phyloP scores from a whole-genome alignment of 108 stramenopile genomes.

The Pseudonitzschia multistriata region DNA sequence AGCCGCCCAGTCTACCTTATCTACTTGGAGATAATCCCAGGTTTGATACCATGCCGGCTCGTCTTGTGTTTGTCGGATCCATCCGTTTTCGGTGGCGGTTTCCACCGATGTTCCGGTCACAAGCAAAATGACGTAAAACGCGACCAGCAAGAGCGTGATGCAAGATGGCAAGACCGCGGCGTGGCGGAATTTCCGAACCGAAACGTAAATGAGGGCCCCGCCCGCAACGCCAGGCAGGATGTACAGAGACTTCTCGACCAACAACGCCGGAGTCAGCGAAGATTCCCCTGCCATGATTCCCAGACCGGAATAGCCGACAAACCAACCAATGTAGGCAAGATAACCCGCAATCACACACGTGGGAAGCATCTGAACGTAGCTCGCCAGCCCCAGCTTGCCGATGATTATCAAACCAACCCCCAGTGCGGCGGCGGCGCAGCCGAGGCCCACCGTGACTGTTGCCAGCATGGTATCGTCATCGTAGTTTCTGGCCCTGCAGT shows the following conservation, averaged over 20 bases:
- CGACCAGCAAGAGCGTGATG: constrained; percentile 65
- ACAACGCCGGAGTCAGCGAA: constrained; percentile 42
- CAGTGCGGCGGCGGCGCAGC: constrained; percentile 78
- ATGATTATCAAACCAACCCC: constrained; percentile 80
- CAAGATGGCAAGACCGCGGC: constrained; percentile 81
- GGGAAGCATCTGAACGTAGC: constrained; percentile 90
- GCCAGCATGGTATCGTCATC: constrained; percentile 68
- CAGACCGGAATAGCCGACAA: constrained; percentile 92
- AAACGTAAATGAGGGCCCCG: constrained; percentile 71
- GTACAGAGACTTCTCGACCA: constrained; percentile 47
- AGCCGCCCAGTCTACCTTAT: constrained; percentile 78
- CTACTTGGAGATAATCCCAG: constrained; percentile 79
- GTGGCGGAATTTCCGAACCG: constrained; percentile 68
- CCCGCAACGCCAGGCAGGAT: constrained; percentile 83
- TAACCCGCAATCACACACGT: constrained; percentile 96
- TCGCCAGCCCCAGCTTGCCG: constrained; percentile 82
- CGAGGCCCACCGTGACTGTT: constrained; percentile 75
- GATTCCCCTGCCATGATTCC: constrained; percentile 59
- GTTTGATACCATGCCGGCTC: constrained; percentile 71
- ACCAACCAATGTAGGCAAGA: constrained; percentile 96
- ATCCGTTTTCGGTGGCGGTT: constrained; percentile 73
- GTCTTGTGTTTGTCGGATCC: constrained; percentile 68
- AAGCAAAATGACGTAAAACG: constrained; percentile 75
- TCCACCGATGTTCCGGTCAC: constrained; percentile 55
- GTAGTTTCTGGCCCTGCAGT: constrained; percentile 32